These are phyloP conservation scores for Raddia distichophylla DNA, from an alignment of 176 grass and related monocot genomes.

Conservation along the genomic window DNA sequence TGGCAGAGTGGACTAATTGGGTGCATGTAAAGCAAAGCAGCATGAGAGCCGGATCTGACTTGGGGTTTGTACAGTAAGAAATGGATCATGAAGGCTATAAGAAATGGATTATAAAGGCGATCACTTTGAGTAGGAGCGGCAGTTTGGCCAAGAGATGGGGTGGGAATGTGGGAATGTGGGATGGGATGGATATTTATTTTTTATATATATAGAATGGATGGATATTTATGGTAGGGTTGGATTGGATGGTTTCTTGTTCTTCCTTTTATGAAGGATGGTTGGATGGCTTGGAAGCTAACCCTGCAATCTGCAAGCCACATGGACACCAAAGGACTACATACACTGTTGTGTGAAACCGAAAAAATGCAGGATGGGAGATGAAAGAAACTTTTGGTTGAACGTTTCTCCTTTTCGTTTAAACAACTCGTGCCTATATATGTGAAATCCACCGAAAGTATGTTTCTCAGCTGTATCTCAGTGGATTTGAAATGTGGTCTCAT, in stretches of 20 bases:
- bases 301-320: neutral
- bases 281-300: constrained; percentile 37
- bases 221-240: constrained; percentile 17
- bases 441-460: neutral
- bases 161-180: neutral
- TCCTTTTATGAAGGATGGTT: neutral
- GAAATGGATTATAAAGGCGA: neutral
- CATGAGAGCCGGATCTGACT: constrained; percentile 36
- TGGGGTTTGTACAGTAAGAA: neutral
- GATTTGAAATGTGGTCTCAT: neutral
- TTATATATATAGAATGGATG: neutral
- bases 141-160: constrained; percentile 2
- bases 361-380: neutral
- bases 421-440: neutral
- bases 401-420: neutral
- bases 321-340: neutral
- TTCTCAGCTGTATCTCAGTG: neutral
- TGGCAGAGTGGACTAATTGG: constrained; percentile 17
- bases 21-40: constrained; percentile 26
- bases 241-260: neutral
- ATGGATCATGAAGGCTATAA: neutral
- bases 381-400: no score
- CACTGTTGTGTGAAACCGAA: constrained; percentile 2
- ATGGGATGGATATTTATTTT: neutral
- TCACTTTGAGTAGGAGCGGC: constrained; percentile 24